These are phyloP conservation scores for Crotalaria pallida DNA, from an alignment of 306 rosid genomes.

Conservation along the genomic window DNA sequence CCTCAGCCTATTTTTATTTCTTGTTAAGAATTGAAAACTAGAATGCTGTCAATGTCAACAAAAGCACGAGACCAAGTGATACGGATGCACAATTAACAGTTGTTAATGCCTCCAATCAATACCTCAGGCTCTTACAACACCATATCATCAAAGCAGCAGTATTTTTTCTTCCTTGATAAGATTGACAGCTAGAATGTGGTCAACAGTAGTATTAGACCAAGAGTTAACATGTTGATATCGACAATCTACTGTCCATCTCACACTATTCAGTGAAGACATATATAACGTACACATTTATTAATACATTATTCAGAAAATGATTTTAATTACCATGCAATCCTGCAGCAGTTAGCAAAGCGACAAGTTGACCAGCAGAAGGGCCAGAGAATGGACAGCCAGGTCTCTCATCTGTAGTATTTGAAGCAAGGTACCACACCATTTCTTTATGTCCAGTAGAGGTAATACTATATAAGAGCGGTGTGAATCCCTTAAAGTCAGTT, in stretches of 20 bases:
- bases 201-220: not conserved
- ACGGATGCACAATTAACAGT: not conserved
- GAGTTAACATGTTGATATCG: not conserved
- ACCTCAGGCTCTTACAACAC: not conserved
- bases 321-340: conserved; percentile 45
- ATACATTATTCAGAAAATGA: not conserved
- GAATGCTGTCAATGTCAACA: not conserved
- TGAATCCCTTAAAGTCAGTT: conserved; percentile 24
- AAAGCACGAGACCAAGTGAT: not conserved
- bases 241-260: not conserved
- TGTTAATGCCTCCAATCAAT: not conserved
- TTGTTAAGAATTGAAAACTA: not conserved
- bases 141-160: not conserved
- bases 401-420: conserved; percentile 36
- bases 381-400: conserved; percentile 43
- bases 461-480: conserved; percentile 40
- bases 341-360: conserved; percentile 41
- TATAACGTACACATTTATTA: not conserved
- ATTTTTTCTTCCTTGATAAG: not conserved
- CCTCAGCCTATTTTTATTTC: not conserved
- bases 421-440: conserved; percentile 52
- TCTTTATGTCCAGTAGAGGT: conserved; percentile 25
- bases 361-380: conserved; percentile 22
- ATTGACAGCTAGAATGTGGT: not conserved
- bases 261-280: not conserved